Percentiles rank a stretch among this genome's conserved stretches.
phyloP scores from a whole-genome alignment of 2,329 filamentous ascomycete genomes.

The Talaromyces albobiverticillius region DNA sequence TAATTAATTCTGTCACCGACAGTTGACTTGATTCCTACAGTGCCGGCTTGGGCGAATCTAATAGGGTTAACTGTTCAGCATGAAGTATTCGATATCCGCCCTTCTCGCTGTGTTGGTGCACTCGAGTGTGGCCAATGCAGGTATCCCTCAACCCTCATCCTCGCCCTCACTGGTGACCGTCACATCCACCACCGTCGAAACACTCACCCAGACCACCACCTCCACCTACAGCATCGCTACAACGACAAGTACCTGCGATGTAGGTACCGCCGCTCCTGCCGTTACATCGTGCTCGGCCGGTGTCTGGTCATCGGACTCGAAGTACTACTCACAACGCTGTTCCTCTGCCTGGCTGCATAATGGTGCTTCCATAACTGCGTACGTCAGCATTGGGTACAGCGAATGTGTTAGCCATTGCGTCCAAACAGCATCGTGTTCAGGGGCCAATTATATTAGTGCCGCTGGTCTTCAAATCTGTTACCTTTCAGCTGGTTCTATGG shows the following conservation, averaged over 20 bases:
- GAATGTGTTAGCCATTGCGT: background rate
- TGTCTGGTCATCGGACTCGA: background rate
- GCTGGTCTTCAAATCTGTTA: background rate
- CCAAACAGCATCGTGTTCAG: background rate
- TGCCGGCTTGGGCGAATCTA: too few relatives aligned
- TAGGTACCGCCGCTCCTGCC: background rate
- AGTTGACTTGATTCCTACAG: background rate
- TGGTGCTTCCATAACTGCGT: background rate
- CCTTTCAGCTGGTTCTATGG: background rate
- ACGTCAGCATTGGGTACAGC: background rate
- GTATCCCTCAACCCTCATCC: background rate
- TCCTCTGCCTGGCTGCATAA: background rate
- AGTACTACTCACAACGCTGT: background rate
- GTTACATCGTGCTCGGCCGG: background rate
- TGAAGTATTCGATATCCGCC: background rate
- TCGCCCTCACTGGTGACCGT: background rate
- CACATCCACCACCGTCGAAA: background rate
- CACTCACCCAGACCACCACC: background rate
- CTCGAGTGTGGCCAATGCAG: background rate
- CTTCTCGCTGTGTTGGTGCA: background rate
- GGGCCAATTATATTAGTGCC: background rate
- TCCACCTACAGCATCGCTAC: background rate
- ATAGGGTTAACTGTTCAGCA: background rate
- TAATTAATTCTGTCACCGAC: background rate
- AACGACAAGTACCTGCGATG: background rate